Evolutionary conservation across 345 rosid genomes (phyloP), one percentile per base, ranked within the genome.

Genomic region (Syzygium oleosum): DNA sequence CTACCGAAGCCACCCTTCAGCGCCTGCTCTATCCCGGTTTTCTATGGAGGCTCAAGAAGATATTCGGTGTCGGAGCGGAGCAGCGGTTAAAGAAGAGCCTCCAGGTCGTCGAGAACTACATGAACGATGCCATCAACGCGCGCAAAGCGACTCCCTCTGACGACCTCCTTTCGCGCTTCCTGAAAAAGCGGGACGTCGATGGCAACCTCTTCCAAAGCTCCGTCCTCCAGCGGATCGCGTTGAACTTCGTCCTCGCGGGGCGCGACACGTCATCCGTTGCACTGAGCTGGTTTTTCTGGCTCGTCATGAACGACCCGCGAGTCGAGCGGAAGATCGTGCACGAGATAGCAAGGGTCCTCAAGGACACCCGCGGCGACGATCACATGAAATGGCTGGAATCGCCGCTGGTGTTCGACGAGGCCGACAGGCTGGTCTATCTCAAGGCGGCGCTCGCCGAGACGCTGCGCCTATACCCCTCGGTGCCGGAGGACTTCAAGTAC

Each of bases 231-330:
- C 95, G 93, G 11, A 96, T 97, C n/a, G 98, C 98, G 23, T 91
- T 96, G 2, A 97, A 97, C 91, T 97, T 97, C 77, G 97, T 96
- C 87, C 96, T 97, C 2, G 99, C 99, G 0, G 99, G 99, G 53
- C 94, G 99, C 0, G 99, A 97, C 91, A 97, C 99, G 10, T 97
- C 99, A 7, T 97, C 99, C 1, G 98, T 95, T 34, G 99, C 99
- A 10, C 91, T 97, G 53, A 96, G 98, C 89, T 97, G 99, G 99
- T 97, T 97, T 91, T 97, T 97, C 92, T 96, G 98, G 97, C 95
- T 96, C 5, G 94, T 97, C 84, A 95, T 94, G 96, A 95, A 94
- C 88, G 89, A 94, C 53, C 93, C 93, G 1, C 91, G 90, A 41
- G 91, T 96, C 1, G 99, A 97, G 88, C 87, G 86, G 79, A 97